phyloP scores from a whole-genome alignment of 2,329 filamentous ascomycete genomes.

The Delphinella strobiligena region DNA sequence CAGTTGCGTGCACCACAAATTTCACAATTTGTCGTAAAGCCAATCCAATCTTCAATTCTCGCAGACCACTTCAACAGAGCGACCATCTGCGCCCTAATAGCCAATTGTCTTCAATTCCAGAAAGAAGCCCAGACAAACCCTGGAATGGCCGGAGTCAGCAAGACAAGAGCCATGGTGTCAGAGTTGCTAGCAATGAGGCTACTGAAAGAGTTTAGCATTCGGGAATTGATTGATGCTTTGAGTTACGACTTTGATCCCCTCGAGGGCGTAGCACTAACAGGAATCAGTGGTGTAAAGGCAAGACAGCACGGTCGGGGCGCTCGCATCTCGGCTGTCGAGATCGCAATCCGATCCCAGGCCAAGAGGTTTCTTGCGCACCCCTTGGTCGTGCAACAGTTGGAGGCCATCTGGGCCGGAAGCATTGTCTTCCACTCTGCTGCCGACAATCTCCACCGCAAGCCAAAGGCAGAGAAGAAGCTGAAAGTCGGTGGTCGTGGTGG shows the following conservation, averaged over 20 bases:
- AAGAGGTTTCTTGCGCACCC: conserved; percentile 90
- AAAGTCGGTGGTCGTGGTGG: conserved; percentile 9
- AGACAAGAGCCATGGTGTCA: conserved; percentile 76
- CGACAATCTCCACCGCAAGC: conserved; percentile 65
- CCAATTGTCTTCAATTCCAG: conserved; percentile 84
- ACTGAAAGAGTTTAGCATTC: conserved; percentile 76
- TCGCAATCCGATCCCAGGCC: conserved; percentile 83
- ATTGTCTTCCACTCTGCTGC: conserved; percentile 89
- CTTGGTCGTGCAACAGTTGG: conserved; percentile 84
- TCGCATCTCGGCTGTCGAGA: conserved; percentile 79
- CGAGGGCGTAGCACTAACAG: conserved; percentile 56
- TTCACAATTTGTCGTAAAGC: conserved; percentile 89
- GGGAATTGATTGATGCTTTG: conserved; percentile 84
- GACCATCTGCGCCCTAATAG: conserved; percentile 80
- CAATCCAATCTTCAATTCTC: conserved; percentile 82
- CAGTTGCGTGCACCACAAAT: conserved; percentile 92
- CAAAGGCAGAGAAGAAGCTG: conserved; percentile 24
- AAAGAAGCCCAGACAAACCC: conserved; percentile 77
- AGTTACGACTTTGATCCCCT: conserved; percentile 93
- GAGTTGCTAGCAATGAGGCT: conserved; percentile 83
- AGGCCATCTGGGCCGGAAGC: conserved; percentile 92
- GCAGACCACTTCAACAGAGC: conserved; percentile 73
- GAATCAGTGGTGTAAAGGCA: conserved; percentile 25
- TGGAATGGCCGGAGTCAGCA: conserved; percentile 71
- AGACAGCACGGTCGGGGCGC: conserved; percentile 48